Percentiles rank a stretch among this genome's conserved stretches.
Evolutionary conservation across 257 asterid species (phyloP).

Genomic region (Solanum virginianum): DNA sequence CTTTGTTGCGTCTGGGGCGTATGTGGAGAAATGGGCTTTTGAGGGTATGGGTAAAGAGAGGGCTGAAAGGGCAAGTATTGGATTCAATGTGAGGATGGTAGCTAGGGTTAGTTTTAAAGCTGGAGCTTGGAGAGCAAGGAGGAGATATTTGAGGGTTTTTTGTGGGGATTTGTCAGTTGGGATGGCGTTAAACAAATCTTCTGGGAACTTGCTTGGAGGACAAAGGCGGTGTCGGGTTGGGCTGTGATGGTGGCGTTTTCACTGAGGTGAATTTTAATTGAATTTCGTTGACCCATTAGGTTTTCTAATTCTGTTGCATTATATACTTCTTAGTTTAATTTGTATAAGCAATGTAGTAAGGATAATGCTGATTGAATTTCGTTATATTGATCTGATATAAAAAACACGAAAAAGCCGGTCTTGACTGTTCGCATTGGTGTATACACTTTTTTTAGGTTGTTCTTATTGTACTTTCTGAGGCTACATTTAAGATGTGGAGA

Average conservation of each 20-base stretch:
- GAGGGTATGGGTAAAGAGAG: conserved; percentile 40
- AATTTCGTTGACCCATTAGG: background rate
- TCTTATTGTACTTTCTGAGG: background rate
- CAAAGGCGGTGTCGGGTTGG: conserved; percentile 68
- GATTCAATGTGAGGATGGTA: conserved; percentile 49
- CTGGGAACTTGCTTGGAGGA: conserved; percentile 45
- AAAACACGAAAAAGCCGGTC: background rate
- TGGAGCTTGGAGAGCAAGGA: conserved; percentile 65
- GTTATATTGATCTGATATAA: background rate
- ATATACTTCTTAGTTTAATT: background rate
- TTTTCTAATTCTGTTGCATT: background rate
- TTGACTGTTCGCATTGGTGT: background rate
- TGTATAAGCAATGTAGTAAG: background rate
- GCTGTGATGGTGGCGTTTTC: conserved; percentile 17
- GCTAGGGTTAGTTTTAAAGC: conserved; percentile 58
- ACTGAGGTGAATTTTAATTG: conserved; percentile 1
- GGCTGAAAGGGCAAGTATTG: conserved; percentile 22
- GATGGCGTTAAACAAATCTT: conserved; percentile 17
- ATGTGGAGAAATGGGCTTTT: conserved; percentile 28
- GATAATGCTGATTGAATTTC: background rate
- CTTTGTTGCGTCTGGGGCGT: conserved; percentile 50
- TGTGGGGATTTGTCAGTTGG: conserved; percentile 57
- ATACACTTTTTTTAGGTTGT: background rate
- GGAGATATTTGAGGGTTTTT: conserved; percentile 55
- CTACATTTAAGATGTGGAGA: background rate